Base-by-base conservation (phyloP, 1,139 yeast species). In the Candida albicans region DNA sequence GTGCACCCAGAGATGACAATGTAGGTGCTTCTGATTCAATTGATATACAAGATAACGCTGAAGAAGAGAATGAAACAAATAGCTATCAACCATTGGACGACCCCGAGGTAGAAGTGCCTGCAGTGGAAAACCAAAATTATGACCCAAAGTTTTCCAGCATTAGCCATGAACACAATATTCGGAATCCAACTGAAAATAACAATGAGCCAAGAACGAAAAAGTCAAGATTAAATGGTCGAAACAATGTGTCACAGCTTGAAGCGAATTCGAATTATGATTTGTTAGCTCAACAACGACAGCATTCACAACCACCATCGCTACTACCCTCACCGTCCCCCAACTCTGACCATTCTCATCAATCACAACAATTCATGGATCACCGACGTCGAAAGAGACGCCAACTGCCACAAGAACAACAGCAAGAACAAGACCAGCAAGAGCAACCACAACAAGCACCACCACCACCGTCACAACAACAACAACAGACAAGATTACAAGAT, bases 171-270 rank as follows among this genome's bases (percentile, higher is more conserved):
- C 29, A 26, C 18, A 18, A 22, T 15, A 15, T 8, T 14, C 13
- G 18, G 25, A 18, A 35, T 25, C 13, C 31, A 8, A 4, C 30
- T 1, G 24, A 10, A 9, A 13, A 9, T 24, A 25, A n/a, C 9
- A 43, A 34, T 43, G 40, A 35, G 41, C 54, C 35, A 42, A 41
- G 28, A 37, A 51, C 22, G 52, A 48, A 39, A 34, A 39, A 34
- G 28, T 10, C 37, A 22, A 25, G 39, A 27, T 26, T 32, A 9
- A 2, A 10, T 25, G 52, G 54, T 18, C 53, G 51, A 36, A 47
- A 55, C 9, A 48, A 55, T 37, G 54, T 53, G 26, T 39, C 56
- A 24, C 41, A 49, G 11, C 52, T 50, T 40, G 43, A 46, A 15
- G 41, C 52, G 13, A 51, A 49, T 33, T 38, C 52, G 11, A 46